Evolutionary conservation across 345 rosid species (phyloP), one percentile per base, ranked within the genome.

Genomic region (Ceriops tagal): DNA sequence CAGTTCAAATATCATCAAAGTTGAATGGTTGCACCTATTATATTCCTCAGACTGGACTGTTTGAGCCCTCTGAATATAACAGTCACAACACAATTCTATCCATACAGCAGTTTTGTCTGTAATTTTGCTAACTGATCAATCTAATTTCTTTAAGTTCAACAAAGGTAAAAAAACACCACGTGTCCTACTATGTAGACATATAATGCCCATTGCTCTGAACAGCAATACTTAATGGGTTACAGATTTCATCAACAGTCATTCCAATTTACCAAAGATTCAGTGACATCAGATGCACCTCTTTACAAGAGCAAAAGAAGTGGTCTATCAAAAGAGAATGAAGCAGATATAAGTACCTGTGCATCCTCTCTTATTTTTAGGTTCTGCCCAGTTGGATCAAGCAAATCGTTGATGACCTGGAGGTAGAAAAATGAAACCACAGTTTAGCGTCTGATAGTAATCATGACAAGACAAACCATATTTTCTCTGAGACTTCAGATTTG

Each of bases 361-460:
- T 93, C 98, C 76, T 93, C 97, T 69, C 98, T 83, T 79, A 93
- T 86, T 74, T 92, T 81, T 63, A 93, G 89, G 78, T 93, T 93
- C 79, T 93, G 97, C 30, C 91, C 96, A 16, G 86, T 80, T 79
- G 97, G 86, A 82, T 91, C 87, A 58, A 93, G 96, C 69, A 91
- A 88, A 79, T 91, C 97, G 75, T 93, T 93, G 79, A 93, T 89
- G 65, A 93, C 98, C 98, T 91, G 76, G 9, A 20, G 53, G 47
- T 8, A 27, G 71, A 51, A 27, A 52, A 68, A 58, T 15, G 27
- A 35, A 64, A 30, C 20, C 64, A 63, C 46, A 43, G 2, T 19
- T 21, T 32, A 53, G 52, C 68, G n/a, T 53, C 16, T 65, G 16
- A 30, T 20, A 57, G 32, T 30, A 53, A 30, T 67, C 30, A 71